These are phyloP conservation scores for Mortierella sp. DNA, from an alignment of 371 early-diverging fungal species.

Conservation along the genomic window DNA sequence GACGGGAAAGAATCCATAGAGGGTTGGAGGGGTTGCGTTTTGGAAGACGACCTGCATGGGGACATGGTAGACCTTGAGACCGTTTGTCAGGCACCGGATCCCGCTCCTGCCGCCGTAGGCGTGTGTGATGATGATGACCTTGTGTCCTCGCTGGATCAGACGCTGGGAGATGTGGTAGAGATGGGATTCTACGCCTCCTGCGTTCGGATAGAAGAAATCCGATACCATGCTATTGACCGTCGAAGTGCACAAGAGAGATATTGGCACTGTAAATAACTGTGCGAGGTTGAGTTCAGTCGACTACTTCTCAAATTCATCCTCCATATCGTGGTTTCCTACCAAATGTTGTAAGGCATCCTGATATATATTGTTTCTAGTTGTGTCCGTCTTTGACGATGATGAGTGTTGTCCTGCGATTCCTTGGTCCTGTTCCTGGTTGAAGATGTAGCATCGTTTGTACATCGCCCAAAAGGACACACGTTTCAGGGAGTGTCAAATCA, in stretches of 20 bases:
- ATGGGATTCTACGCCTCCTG: slow-evolving; percentile 99
- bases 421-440: neutral
- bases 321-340: slow-evolving; percentile 48
- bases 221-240: slow-evolving; percentile 91
- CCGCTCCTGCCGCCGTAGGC: slow-evolving; percentile 89
- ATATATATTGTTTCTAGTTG: neutral
- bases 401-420: neutral
- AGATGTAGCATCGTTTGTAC: neutral
- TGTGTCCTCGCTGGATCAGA: slow-evolving; percentile 93
- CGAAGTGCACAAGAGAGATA: neutral
- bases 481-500: neutral
- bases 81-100: slow-evolving; percentile 92
- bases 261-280: neutral
- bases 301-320: too few species aligned
- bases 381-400: neutral
- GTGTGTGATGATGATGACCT: slow-evolving; percentile 93
- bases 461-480: neutral
- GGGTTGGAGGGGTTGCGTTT: slow-evolving; percentile 94
- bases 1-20: slow-evolving; percentile 93
- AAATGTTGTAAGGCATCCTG: slow-evolving; percentile 69
- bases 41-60: slow-evolving; percentile 89
- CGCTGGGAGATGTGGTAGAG: slow-evolving; percentile 93
- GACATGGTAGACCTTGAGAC: slow-evolving; percentile 98
- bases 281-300: too few species aligned
- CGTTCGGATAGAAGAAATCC: slow-evolving; percentile 99